Evolutionary conservation across 2,329 filamentous ascomycete genomes (phyloP).

Genomic region (Cladosporium halotolerans): DNA sequence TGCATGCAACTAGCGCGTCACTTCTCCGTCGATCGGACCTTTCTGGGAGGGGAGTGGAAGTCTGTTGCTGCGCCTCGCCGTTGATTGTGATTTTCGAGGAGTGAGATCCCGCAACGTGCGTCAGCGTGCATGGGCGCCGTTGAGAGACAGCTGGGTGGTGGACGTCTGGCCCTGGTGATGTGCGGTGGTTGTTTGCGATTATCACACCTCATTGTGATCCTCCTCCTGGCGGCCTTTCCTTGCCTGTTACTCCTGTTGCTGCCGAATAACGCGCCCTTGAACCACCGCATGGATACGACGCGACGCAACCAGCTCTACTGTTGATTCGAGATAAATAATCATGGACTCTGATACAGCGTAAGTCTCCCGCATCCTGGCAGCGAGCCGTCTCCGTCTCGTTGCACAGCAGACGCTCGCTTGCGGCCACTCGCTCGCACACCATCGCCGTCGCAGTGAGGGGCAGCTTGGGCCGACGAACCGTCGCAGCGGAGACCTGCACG

Average conservation of each 20-base stretch:
- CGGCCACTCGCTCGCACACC: too few relatives aligned
- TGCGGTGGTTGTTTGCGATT: not conserved
- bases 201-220: not conserved
- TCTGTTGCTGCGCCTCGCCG: not conserved
- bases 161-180: too few relatives aligned
- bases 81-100: not conserved
- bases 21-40: not conserved
- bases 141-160: not conserved
- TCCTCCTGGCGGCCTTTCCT: not conserved
- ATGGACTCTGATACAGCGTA: too few relatives aligned
- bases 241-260: not conserved
- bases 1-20: not conserved
- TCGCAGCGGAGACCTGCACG: too few relatives aligned
- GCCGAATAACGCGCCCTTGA: too few relatives aligned
- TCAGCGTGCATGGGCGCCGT: constrained; percentile 1
- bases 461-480: too few relatives aligned
- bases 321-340: too few relatives aligned
- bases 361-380: too few relatives aligned
- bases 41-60: not conserved
- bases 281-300: not conserved
- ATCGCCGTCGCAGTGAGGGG: too few relatives aligned
- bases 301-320: not conserved
- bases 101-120: constrained; percentile 1
- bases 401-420: too few relatives aligned
- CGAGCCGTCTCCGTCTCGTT: too few relatives aligned